Base-by-base conservation (phyloP, 495 filamentous ascomycete species). In the Amphirosellinia nigrospora region DNA sequence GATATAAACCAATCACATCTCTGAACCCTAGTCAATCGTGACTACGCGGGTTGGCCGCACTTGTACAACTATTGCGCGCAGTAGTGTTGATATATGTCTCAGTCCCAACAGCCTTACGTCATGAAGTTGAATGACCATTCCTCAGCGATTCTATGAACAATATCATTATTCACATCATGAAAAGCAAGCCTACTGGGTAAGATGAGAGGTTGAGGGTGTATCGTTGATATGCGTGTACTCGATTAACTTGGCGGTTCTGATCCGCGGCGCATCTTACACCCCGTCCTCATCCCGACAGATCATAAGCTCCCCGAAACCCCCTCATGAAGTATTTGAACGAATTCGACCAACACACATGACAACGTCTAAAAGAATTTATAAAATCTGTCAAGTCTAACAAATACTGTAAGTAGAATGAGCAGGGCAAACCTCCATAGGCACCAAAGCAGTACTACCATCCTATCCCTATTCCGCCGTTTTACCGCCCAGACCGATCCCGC, bases 401-500 rank as follows among this genome's bases (percentile, higher is more conserved):
- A 30, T 52, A 50, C 56, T 61, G 32, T 50, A 58, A 58, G 39
- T 46, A 16, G 50, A 60, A 58, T 46, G 38, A 58, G 23, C 3
- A 38, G 34, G 38, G 55, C 36, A 69, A 62, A 39, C 11, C 15
- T 53, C 30, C n/a, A 19, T 9, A 58, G 19, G 23, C 28, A n/a
- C 46, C 38, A 39, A 34, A 50, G 36, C 28, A 41, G 38, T 28
- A 53, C 45, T 62, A 53, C 45, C 53, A 41, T 43, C 66, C 41
- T 43, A 36, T 53, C 56, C 41, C 60, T 16, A 23, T 13, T 6
- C 13, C 30, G 10, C 16, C 4, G 5, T 58, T 58, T 58, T 45
- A 36, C 56, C 39, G 23, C 66, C 66, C 16, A 41, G 28, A 41
- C 66, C 58, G 56, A 53, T 43, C 38, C 68, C 34, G 16, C 50